Percentiles rank a stretch among this genome's conserved stretches.
phyloP scores from a whole-genome alignment of 495 filamentous ascomycete genomes.

The Paragyromitra xinjiangensis region DNA sequence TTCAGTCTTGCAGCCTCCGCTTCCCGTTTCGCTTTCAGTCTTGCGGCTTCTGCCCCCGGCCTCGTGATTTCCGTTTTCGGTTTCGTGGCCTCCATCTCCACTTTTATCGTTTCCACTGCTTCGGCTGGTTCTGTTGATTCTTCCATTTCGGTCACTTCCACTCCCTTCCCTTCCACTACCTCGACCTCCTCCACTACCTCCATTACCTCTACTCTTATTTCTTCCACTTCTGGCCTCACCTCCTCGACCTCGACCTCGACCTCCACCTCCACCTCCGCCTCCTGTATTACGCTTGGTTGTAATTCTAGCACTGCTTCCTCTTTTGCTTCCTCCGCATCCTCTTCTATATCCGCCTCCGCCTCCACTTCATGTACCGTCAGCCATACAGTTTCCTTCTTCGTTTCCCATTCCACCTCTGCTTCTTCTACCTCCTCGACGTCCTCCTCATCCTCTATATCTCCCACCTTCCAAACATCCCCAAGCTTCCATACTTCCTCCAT shows the following conservation, averaged over 20 bases:
- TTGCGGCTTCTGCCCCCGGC: neutral
- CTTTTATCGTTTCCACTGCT: neutral
- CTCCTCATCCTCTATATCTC: neutral
- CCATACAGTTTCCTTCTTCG: neutral
- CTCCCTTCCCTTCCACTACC: neutral
- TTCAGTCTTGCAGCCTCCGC: neutral
- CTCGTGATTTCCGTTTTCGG: neutral
- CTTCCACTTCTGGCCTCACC: neutral
- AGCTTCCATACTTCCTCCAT: neutral
- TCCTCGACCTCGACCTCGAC: neutral
- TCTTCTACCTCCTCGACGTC: neutral
- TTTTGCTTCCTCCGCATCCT: neutral
- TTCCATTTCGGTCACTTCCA: neutral
- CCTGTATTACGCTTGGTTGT: too few relatives aligned
- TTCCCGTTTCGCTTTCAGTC: neutral
- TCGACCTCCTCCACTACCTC: too few relatives aligned
- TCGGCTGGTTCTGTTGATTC: neutral
- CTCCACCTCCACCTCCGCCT: neutral
- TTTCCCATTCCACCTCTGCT: neutral
- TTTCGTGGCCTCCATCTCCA: neutral
- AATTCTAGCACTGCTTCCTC: neutral
- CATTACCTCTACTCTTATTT: neutral
- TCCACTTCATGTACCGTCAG: neutral
- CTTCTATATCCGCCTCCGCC: neutral
- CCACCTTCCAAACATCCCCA: neutral